phyloP scores from a whole-genome alignment of 2,329 filamentous ascomycete species.

The Aspergillus phoenicis region DNA sequence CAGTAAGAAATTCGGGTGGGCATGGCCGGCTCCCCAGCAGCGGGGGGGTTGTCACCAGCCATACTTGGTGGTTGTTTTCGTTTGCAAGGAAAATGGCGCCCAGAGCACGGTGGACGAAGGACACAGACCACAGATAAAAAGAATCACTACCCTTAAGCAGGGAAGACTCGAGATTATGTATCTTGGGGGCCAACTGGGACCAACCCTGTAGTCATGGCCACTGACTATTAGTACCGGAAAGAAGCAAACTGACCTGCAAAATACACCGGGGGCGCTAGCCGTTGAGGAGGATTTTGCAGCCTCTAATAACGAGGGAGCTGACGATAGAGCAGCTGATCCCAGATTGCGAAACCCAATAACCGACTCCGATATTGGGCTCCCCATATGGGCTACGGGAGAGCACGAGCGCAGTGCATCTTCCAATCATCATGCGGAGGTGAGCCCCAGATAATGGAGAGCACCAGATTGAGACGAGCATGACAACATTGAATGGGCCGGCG shows the following conservation, averaged over 20 bases:
- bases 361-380: background rate
- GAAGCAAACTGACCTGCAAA: background rate
- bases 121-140: background rate
- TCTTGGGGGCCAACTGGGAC: background rate
- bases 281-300: background rate
- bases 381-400: background rate
- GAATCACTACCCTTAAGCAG: background rate
- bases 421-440: background rate
- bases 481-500: background rate
- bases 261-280: background rate
- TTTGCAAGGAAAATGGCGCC: background rate
- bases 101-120: background rate
- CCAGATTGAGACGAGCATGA: background rate
- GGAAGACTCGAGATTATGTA: background rate
- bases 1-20: conserved; percentile 19
- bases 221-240: background rate
- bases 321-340: background rate
- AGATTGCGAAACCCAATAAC: background rate
- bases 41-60: background rate
- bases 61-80: background rate
- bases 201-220: background rate
- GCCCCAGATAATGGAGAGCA: background rate
- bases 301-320: background rate
- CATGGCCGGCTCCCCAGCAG: conserved; percentile 12
- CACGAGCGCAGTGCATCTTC: background rate